Conservation (phyloP, 768 basidiomycete species). For the Termitomyces heimii region DNA sequence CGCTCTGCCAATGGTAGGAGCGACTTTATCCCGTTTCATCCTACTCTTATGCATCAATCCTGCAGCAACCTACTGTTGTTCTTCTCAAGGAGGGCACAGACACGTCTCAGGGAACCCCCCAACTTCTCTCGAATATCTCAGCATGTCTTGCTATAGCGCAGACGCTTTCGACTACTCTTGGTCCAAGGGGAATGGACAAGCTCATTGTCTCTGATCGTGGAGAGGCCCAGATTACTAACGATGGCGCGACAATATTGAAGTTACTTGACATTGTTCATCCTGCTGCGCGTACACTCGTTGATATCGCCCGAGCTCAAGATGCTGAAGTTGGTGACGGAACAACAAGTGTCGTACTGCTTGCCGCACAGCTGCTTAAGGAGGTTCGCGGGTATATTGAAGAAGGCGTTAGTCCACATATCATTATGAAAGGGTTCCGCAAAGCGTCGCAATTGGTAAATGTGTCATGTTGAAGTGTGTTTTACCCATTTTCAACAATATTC, state of each 20-base stretch:
- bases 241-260: slow-evolving; percentile 98
- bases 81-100: slow-evolving; percentile 96
- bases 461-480: slow-evolving; percentile 3
- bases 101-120: slow-evolving; percentile 89
- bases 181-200: slow-evolving; percentile 98
- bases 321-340: slow-evolving; percentile 99
- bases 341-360: slow-evolving; percentile 91
- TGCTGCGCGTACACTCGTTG: slow-evolving; percentile 95
- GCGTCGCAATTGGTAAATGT: slow-evolving; percentile 76
- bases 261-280: slow-evolving; percentile 97
- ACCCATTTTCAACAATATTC: not conserved
- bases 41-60: slow-evolving; percentile 11
- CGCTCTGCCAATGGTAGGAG: slow-evolving; percentile 66
- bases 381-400: slow-evolving; percentile 90
- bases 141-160: slow-evolving; percentile 93
- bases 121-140: slow-evolving; percentile 91
- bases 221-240: slow-evolving; percentile 98
- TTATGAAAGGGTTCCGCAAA: slow-evolving; percentile 93
- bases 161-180: slow-evolving; percentile 91
- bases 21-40: not conserved
- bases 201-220: slow-evolving; percentile 91
- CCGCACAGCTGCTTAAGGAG: slow-evolving; percentile 93
- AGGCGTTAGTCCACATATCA: slow-evolving; percentile 94
- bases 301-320: slow-evolving; percentile 97
- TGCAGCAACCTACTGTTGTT: slow-evolving; percentile 94